Conservation (phyloP, 495 filamentous ascomycete genomes). For the Astrothelium macrocarpum region DNA sequence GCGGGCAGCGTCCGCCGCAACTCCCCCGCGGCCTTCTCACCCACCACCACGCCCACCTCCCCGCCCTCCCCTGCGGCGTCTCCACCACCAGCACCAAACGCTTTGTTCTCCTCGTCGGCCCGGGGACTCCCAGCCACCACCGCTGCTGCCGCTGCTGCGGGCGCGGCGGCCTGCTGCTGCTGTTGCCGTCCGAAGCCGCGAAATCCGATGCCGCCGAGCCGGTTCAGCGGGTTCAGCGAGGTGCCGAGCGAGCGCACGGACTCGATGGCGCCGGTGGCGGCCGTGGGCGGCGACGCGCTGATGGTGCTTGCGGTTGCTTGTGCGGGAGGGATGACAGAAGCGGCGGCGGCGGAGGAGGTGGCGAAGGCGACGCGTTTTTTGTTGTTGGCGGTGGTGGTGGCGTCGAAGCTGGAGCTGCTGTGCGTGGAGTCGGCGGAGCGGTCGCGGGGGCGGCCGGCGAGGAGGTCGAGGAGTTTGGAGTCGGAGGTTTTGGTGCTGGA, state of each 20-base stretch:
- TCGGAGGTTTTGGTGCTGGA: conserved; percentile 45
- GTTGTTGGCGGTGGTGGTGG: conserved; percentile 30
- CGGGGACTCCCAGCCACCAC: no score
- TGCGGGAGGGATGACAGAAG: not conserved
- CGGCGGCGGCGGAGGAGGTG: conserved; percentile 13
- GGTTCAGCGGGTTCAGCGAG: conserved; percentile 73
- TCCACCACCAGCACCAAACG: conserved; percentile 6
- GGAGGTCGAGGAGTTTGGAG: conserved; percentile 52
- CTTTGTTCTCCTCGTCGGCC: no score
- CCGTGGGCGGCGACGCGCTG: conserved; percentile 26
- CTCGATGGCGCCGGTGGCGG: conserved; percentile 61
- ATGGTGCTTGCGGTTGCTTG: conserved; percentile 18
- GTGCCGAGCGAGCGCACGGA: conserved; percentile 76
- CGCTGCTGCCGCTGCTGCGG: not conserved
- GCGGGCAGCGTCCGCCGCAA: conserved; percentile 51
- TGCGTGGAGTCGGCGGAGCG: conserved; percentile 67
- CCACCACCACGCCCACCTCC: not conserved
- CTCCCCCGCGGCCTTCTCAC: conserved; percentile 34
- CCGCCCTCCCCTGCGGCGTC: conserved; percentile 13
- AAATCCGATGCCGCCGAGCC: conserved; percentile 61
- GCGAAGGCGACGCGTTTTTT: conserved; percentile 43
- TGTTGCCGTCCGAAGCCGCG: conserved; percentile 62
- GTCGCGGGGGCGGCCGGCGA: conserved; percentile 59
- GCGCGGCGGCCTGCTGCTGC: conserved; percentile 27
- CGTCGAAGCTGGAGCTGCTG: conserved; percentile 44